Conservation (phyloP, 495 filamentous ascomycete genomes). For the Astrocystis sublimbata region DNA sequence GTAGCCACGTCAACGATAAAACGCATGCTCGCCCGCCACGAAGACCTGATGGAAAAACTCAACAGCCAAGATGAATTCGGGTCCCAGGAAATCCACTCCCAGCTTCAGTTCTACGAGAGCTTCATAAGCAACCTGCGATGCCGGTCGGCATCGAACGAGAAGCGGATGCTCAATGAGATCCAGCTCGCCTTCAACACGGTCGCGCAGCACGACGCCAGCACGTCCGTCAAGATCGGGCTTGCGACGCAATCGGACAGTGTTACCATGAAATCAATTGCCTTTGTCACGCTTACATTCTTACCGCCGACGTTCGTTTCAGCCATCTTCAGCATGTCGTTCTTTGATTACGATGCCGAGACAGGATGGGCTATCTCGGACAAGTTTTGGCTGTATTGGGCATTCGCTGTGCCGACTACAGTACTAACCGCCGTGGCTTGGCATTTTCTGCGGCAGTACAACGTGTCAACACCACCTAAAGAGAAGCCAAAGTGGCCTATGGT, state of each 20-base stretch:
- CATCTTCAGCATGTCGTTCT: slow-evolving; percentile 36
- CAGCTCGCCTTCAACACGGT: slow-evolving; percentile 44
- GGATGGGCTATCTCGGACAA: slow-evolving; percentile 30
- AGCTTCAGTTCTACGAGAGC: slow-evolving; percentile 37
- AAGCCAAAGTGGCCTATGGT: neutral
- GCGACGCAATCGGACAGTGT: slow-evolving; percentile 41
- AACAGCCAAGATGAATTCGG: neutral
- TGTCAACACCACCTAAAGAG: neutral
- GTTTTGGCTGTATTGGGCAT: slow-evolving; percentile 41
- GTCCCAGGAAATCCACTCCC: slow-evolving; percentile 24
- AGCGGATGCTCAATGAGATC: slow-evolving; percentile 45
- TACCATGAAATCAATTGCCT: slow-evolving; percentile 38
- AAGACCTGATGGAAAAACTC: neutral
- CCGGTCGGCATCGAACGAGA: slow-evolving; percentile 43
- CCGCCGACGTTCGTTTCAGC: slow-evolving; percentile 38
- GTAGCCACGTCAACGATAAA: slow-evolving; percentile 40
- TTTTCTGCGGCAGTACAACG: neutral
- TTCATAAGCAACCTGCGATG: slow-evolving; percentile 41
- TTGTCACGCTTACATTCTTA: slow-evolving; percentile 36
- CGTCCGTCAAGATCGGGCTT: slow-evolving; percentile 37
- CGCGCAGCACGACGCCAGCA: slow-evolving; percentile 38
- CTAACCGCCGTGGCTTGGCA: slow-evolving; percentile 21
- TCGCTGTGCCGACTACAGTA: slow-evolving; percentile 27
- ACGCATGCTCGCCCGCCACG: slow-evolving; percentile 37
- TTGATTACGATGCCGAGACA: slow-evolving; percentile 24